Base-by-base conservation (phyloP, 139 green algal genomes). In the Chlorella sp. region DNA sequence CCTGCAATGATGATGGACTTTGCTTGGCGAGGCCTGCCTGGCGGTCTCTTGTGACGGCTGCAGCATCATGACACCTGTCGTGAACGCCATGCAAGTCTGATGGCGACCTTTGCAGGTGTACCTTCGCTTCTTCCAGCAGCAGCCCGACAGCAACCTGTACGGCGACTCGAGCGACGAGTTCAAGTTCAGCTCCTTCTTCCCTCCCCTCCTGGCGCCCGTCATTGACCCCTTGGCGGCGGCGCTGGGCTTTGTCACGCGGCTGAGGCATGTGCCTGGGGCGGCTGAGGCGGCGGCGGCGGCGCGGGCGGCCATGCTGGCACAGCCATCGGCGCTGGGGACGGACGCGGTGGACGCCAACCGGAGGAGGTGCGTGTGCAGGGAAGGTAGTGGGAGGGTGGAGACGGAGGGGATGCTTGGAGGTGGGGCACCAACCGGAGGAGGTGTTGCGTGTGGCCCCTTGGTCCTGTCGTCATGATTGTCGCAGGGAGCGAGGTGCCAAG, bases 161-260 rank as follows among this genome's bases (percentile, higher is more conserved):
- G 91, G 92, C 10, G 92, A 97, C 65, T 81, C 86, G 0, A 91
- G 75, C 24, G 83, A 94, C 5, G 88, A 97, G 23, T 98, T 98
- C 80, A 86, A 83, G 31, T 93, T 97, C 64, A 83, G 80, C 5
- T 88, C 87, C 5, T 97, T 97, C 85, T 96, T 96, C 75, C 92
- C 92, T 0, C 1, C 29, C 20, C 65, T 81, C n/a, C 42, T 83
- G 31, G 67, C 67, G 35, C 24, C 72, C 36, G 2, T 71, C 1
- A 71, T 93, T 23, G 90, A 93, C 55, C 65, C 51, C 22, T n/a
- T 92, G 0, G 83, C 83, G 34, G 70, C 32, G 20, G 36, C 78
- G 4, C 77, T 74, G 51, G 70, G 73, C 31, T 67, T 69, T 1
- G 29, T 94, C 23, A 88, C 82, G 34, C 74, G 75, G 2, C 42